These are phyloP conservation scores for Saccharomycopsis fibuligera DNA, from an alignment of 805 yeast genomes.

Conservation along the genomic window DNA sequence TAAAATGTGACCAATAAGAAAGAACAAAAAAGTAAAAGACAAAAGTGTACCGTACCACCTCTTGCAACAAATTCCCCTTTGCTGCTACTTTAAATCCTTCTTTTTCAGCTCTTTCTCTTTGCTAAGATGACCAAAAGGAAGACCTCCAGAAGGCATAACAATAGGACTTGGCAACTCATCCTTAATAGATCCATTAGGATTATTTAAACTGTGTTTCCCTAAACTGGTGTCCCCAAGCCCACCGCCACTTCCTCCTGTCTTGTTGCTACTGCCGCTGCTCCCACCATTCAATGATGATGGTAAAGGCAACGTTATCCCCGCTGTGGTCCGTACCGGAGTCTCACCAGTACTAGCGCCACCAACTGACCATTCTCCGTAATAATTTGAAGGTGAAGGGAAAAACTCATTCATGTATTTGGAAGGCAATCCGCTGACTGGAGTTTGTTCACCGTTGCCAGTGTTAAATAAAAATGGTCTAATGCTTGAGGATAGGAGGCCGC, in stretches of 20 bases:
- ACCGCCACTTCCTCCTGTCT: too few species aligned
- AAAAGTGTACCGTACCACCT: too few species aligned
- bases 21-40: too few species aligned
- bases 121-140: conserved; percentile 12
- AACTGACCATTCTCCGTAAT: conserved; percentile 34
- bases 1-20: too few species aligned
- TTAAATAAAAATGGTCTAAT: conserved; percentile 19
- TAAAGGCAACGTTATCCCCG: conserved; percentile 16
- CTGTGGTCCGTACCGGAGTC: conserved; percentile 20
- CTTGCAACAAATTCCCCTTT: too few species aligned
- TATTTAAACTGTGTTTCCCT: conserved; percentile 19
- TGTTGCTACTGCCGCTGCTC: background rate
- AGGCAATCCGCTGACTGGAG: conserved; percentile 67
- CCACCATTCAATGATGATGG: conserved; percentile 8
- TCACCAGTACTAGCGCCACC: conserved; percentile 3
- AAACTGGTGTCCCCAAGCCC: conserved; percentile 11
- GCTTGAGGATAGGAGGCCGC: conserved; percentile 20
- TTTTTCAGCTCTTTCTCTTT: conserved; percentile 5
- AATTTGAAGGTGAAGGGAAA: conserved; percentile 77
- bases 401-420: conserved; percentile 34
- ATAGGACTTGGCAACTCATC: conserved; percentile 21
- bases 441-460: conserved; percentile 47
- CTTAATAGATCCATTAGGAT: conserved; percentile 20
- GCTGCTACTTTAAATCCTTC: background rate
- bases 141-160: conserved; percentile 11